phyloP scores from a whole-genome alignment of 352 stramenopile species.

The Phytophthora uliginosa region DNA sequence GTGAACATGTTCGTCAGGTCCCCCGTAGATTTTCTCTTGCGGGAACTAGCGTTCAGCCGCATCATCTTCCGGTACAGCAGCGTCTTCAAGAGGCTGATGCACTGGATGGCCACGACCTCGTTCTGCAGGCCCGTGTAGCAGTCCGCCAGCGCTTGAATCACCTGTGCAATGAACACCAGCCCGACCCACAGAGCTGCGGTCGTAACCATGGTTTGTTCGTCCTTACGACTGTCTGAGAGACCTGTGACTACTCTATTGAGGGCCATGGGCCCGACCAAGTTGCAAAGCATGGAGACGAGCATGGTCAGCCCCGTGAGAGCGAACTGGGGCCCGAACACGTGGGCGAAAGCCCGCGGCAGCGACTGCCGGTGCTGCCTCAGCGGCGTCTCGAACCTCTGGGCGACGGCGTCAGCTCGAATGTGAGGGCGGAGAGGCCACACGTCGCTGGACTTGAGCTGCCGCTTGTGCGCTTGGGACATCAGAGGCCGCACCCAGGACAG shows the following conservation, averaged over 20 bases:
- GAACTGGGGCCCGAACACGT: conserved; percentile 46
- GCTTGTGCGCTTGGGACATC: conserved; percentile 46
- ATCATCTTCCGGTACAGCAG: conserved; percentile 60
- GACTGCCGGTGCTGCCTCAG: conserved; percentile 28
- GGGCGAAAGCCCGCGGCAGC: conserved; percentile 36
- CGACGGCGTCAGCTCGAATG: conserved; percentile 30
- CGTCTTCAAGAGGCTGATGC: conserved; percentile 49
- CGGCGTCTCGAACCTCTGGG: conserved; percentile 28
- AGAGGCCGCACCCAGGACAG: conserved; percentile 60
- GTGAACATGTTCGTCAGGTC: conserved; percentile 70
- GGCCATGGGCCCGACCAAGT: conserved; percentile 52
- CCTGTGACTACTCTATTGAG: conserved; percentile 49
- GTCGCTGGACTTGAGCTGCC: conserved; percentile 51
- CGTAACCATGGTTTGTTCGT: conserved; percentile 8
- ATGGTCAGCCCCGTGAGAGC: conserved; percentile 45
- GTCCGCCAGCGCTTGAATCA: conserved; percentile 58
- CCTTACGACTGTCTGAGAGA: conserved; percentile 26
- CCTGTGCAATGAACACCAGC: conserved; percentile 53
- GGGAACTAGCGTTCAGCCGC: conserved; percentile 44
- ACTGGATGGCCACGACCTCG: conserved; percentile 62
- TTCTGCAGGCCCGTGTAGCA: conserved; percentile 52
- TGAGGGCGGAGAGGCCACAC: conserved; percentile 44
- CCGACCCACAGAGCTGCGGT: conserved; percentile 26
- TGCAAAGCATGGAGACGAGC: conserved; percentile 50
- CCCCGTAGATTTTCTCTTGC: conserved; percentile 46